Percentiles rank a stretch among this genome's conserved stretches.
Evolutionary conservation across 768 basidiomycete species (phyloP).

Genomic region (Naematelia encephala): DNA sequence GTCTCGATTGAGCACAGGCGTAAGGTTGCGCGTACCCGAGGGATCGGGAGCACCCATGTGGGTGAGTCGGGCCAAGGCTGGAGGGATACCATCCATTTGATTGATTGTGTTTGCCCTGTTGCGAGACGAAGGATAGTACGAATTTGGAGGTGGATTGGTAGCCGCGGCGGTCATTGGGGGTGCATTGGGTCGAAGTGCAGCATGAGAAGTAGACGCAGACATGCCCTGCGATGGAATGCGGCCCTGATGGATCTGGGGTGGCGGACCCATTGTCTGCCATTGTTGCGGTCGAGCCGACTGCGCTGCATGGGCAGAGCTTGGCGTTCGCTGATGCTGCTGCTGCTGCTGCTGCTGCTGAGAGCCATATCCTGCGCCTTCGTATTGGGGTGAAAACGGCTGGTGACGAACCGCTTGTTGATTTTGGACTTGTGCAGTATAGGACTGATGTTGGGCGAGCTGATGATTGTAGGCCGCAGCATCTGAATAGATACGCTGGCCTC

Average conservation of each 20-base stretch:
- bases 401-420: slow-evolving; percentile 26
- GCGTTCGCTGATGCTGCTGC: slow-evolving; percentile 9
- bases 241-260: slow-evolving; percentile 23
- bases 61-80: slow-evolving; percentile 81
- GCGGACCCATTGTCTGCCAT: slow-evolving; percentile 30
- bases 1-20: slow-evolving; percentile 89
- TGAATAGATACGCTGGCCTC: slow-evolving; percentile 78
- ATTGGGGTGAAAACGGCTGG: slow-evolving; percentile 16
- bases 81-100: slow-evolving; percentile 86
- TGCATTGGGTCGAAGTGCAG: slow-evolving; percentile 12
- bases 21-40: slow-evolving; percentile 57
- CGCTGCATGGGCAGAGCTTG: not conserved
- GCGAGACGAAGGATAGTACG: slow-evolving; percentile 60
- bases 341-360: slow-evolving; percentile 51
- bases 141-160: slow-evolving; percentile 62
- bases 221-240: slow-evolving; percentile 40
- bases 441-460: slow-evolving; percentile 89
- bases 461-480: slow-evolving; percentile 94
- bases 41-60: slow-evolving; percentile 69
- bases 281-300: slow-evolving; percentile 5
- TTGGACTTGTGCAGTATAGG: slow-evolving; percentile 81
- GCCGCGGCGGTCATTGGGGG: slow-evolving; percentile 23
- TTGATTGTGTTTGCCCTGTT: slow-evolving; percentile 89
- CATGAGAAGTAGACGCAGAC: slow-evolving; percentile 25
- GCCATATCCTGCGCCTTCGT: slow-evolving; percentile 13